Evolutionary conservation across 202 grass and related monocot species (phyloP).

Genomic region (Elaeis oleifera): DNA sequence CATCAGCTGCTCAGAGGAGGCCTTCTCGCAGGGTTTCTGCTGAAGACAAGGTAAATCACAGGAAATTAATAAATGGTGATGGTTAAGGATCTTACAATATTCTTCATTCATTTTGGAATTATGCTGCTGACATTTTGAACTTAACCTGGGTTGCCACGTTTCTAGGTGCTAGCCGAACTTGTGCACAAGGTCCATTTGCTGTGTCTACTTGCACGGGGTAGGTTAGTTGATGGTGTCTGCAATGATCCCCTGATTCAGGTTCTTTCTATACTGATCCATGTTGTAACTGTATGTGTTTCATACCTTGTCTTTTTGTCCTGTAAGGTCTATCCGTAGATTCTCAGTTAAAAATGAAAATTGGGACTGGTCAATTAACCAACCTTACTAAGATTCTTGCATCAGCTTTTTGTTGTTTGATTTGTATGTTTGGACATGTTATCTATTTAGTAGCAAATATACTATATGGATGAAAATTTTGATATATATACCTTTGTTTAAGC

Average conservation of each 20-base stretch:
- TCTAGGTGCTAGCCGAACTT: slow-evolving; percentile 80
- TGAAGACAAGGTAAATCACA: slow-evolving; percentile 56
- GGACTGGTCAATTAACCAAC: no score
- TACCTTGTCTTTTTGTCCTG: slow-evolving; percentile 7
- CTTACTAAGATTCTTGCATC: not conserved
- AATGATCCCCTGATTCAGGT: slow-evolving; percentile 94
- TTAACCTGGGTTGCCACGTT: slow-evolving; percentile 3
- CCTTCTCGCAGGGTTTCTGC: slow-evolving; percentile 49
- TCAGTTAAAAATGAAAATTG: no score
- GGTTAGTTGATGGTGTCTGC: slow-evolving; percentile 73
- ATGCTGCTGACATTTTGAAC: not conserved
- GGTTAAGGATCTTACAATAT: not conserved
- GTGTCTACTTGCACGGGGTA: slow-evolving; percentile 87
- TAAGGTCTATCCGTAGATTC: no score
- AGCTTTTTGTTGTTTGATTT: slow-evolving; percentile 7
- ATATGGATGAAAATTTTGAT: no score
- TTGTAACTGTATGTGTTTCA: slow-evolving; percentile 1
- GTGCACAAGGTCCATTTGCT: slow-evolving; percentile 84
- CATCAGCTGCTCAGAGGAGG: slow-evolving; percentile 51
- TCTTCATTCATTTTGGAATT: no score
- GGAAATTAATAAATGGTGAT: not conserved
- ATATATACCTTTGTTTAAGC: no score
- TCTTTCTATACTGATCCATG: slow-evolving; percentile 4
- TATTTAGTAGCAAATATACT: no score
- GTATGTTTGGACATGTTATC: slow-evolving; percentile 13